These are phyloP conservation scores for Myrica gale DNA, from an alignment of 306 rosid genomes.

Conservation along the genomic window DNA sequence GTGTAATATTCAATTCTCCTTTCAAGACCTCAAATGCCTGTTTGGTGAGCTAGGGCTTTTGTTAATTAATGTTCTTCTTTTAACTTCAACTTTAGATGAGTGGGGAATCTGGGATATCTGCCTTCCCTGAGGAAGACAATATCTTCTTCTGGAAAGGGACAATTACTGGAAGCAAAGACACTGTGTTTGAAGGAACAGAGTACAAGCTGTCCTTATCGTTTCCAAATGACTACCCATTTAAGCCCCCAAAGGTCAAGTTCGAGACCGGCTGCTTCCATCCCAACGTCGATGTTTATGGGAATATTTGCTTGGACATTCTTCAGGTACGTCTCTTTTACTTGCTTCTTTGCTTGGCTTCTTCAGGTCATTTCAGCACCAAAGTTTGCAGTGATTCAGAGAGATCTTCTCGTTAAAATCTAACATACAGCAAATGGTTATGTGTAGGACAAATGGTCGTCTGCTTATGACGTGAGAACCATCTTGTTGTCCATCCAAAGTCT, in stretches of 20 bases:
- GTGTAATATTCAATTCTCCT: neutral
- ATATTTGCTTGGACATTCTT: slow-evolving; percentile 96
- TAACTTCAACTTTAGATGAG: slow-evolving; percentile 59
- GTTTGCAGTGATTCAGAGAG: neutral
- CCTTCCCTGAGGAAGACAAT: slow-evolving; percentile 94
- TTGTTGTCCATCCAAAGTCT: slow-evolving; percentile 78
- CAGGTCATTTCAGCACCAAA: neutral
- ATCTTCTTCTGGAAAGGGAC: slow-evolving; percentile 97
- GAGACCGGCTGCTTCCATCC: slow-evolving; percentile 88
- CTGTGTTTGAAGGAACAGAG: slow-evolving; percentile 86
- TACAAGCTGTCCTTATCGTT: slow-evolving; percentile 75
- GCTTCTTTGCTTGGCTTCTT: neutral
- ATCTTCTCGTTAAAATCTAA: too few relatives aligned
- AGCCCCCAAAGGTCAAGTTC: slow-evolving; percentile 92
- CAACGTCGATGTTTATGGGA: slow-evolving; percentile 77
- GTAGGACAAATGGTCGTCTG: slow-evolving; percentile 88
- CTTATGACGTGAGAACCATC: slow-evolving; percentile 78
- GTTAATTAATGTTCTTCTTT: neutral
- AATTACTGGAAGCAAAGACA: slow-evolving; percentile 86
- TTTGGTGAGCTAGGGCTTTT: neutral
- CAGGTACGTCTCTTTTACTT: slow-evolving; percentile 48
- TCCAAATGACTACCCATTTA: slow-evolving; percentile 89
- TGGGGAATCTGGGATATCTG: slow-evolving; percentile 88
- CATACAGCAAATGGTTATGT: neutral
- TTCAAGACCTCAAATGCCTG: neutral